Base-by-base conservation (phyloP, 331 rosid species). In the Quercus lobata region DNA sequence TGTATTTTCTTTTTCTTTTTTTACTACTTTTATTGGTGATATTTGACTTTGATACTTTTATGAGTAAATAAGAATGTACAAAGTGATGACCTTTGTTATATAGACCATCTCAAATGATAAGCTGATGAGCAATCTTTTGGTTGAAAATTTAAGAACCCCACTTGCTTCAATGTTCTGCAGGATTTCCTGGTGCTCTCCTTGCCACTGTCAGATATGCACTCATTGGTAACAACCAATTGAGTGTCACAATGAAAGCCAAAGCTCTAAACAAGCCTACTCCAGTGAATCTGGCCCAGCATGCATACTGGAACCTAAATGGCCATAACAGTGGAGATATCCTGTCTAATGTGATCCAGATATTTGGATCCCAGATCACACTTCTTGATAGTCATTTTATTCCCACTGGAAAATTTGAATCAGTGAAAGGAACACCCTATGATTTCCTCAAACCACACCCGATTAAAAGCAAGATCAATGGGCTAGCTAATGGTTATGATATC, bases 251-350 rank as follows among this genome's bases (percentile, higher is more conserved):
- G 97, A 79, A 79, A 80, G 98, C 96, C 30, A 86, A 83, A 82
- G 94, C 97, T 21, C 87, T 91, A 4, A 88, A 92, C 93, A 92
- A 92, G 84, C 83, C 95, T 3, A 93, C 98, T 2, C 98, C 97
- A 1, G 95, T 93, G 68, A 93, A 86, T 79, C 79, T 93, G 22
- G 91, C 90, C 2, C 90, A 90, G 76, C 98, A 91, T 44, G 77
- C 90, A 0, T 93, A 87, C 68, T 91, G 95, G 98, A 93, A 90
- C 87, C 90, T 93, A 10, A 93, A 95, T 12, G 87, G 90, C 56
- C 93, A 93, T 77, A 81, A 89, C 82, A 86, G 92, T 7, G 97
- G 97, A 3, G 68, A 84, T 17, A 83, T 94, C 73, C 90, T 92
- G 5, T 79, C 86, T 19, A 89, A 94, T 57, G 66, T 76, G 1